Evolutionary conservation across 1,139 yeast species (phyloP).

Genomic region (Lodderomyces elongisporus): DNA sequence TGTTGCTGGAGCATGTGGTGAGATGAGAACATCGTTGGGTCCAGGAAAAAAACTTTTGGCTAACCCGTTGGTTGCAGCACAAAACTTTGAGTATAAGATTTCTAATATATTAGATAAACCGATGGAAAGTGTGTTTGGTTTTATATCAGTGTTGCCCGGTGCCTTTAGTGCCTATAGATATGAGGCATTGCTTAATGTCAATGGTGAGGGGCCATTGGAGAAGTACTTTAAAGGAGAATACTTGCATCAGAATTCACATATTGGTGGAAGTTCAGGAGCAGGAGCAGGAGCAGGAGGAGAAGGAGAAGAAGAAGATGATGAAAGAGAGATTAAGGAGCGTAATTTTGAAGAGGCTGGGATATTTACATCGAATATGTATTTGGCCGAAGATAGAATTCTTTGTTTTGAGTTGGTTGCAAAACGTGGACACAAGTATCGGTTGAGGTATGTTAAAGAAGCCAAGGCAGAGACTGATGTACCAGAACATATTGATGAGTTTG

Average conservation of each 20-base stretch:
- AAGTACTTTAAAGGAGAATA: constrained; percentile 79
- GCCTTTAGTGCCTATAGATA: constrained; percentile 84
- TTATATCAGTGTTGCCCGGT: constrained; percentile 78
- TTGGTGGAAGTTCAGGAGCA: constrained; percentile 9
- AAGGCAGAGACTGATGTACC: constrained; percentile 85
- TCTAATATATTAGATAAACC: constrained; percentile 82
- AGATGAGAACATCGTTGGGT: constrained; percentile 68
- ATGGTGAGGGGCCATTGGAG: constrained; percentile 68
- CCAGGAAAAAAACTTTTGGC: constrained; percentile 46
- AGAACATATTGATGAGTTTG: constrained; percentile 63
- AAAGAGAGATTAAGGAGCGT: constrained; percentile 36
- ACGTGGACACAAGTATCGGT: constrained; percentile 51
- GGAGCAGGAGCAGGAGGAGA: too few relatives aligned
- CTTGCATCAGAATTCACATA: constrained; percentile 46
- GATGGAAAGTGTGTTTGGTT: constrained; percentile 77
- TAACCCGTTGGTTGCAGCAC: constrained; percentile 80
- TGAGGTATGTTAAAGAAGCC: constrained; percentile 70
- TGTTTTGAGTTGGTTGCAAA: constrained; percentile 84
- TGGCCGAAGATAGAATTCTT: constrained; percentile 79
- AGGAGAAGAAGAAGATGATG: constrained; percentile 36
- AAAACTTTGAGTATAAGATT: constrained; percentile 78
- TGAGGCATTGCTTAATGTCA: constrained; percentile 60
- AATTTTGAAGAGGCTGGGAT: constrained; percentile 53
- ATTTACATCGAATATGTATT: constrained; percentile 77
- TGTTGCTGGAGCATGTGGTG: constrained; percentile 91